Conservation (phyloP, 108 stramenopile species). For the Stephanodiscus minutulus region DNA sequence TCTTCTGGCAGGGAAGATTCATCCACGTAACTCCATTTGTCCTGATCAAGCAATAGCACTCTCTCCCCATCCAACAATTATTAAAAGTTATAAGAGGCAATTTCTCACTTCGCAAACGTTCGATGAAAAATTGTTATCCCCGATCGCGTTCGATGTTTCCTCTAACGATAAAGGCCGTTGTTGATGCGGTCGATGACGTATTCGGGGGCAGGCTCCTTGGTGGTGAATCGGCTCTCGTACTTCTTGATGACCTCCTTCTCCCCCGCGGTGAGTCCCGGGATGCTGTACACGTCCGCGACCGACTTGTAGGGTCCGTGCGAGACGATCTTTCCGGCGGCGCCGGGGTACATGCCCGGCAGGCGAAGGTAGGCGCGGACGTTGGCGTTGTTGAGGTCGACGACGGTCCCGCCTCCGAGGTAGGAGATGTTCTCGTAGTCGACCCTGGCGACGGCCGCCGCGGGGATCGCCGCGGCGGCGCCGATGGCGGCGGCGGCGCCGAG, state of each 20-base stretch:
- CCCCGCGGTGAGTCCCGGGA: conserved; percentile 82
- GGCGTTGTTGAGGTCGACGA: conserved; percentile 97
- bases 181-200: conserved; percentile 94
- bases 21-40: not conserved
- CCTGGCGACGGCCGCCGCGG: conserved; percentile 77
- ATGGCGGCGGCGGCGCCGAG: conserved; percentile 69
- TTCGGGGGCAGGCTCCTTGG: conserved; percentile 75
- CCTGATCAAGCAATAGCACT: conserved; percentile 9
- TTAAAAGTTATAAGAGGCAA: conserved; percentile 17
- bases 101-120: not conserved
- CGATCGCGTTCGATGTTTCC: not conserved
- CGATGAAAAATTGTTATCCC: not conserved
- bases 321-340: conserved; percentile 94
- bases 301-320: conserved; percentile 95
- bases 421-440: conserved; percentile 84
- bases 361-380: conserved; percentile 97
- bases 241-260: conserved; percentile 97
- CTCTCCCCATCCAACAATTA: conserved; percentile 9
- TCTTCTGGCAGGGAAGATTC: not conserved
- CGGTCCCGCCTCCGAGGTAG: conserved; percentile 75
- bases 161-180: conserved; percentile 96
- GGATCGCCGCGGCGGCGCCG: conserved; percentile 69
- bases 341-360: conserved; percentile 96
- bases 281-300: conserved; percentile 93
- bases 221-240: conserved; percentile 92